These are phyloP conservation scores for Cyphellophora europaea DNA, from an alignment of 2,329 filamentous ascomycete species.

Conservation along the genomic window DNA sequence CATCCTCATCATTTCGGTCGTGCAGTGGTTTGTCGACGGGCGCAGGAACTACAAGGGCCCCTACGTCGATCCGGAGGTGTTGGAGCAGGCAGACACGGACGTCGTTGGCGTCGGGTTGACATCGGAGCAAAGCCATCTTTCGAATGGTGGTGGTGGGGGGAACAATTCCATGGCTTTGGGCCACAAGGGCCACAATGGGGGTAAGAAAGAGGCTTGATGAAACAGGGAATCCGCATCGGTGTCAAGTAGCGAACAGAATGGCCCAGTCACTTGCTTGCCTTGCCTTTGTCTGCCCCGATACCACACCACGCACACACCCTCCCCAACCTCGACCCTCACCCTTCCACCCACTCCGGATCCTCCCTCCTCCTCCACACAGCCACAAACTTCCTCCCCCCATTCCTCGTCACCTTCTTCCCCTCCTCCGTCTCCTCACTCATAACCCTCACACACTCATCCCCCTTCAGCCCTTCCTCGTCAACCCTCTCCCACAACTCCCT, in stretches of 20 bases:
- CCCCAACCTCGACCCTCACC: not conserved
- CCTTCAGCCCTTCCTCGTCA: conserved; percentile 42
- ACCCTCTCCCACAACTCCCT: conserved; percentile 71
- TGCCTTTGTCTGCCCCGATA: no score
- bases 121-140: no score
- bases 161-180: no score
- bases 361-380: conserved; percentile 74
- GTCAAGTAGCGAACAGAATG: no score
- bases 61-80: conserved; percentile 31
- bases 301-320: no score
- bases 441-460: conserved; percentile 49
- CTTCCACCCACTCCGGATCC: conserved; percentile 61
- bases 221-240: no score
- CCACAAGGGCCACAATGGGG: no score
- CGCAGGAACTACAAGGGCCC: conserved; percentile 52
- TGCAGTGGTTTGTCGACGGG: conserved; percentile 53
- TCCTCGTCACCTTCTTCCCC: conserved; percentile 89
- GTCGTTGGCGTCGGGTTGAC: no score
- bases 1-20: conserved; percentile 45
- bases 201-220: no score
- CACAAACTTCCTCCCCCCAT: conserved; percentile 83
- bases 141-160: no score
- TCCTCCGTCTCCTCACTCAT: conserved; percentile 82
- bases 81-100: conserved; percentile 21
- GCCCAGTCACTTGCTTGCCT: no score